Conservation (phyloP, 192 early-diverging fungal genomes). For the Rhizoclosmatium sp. region DNA sequence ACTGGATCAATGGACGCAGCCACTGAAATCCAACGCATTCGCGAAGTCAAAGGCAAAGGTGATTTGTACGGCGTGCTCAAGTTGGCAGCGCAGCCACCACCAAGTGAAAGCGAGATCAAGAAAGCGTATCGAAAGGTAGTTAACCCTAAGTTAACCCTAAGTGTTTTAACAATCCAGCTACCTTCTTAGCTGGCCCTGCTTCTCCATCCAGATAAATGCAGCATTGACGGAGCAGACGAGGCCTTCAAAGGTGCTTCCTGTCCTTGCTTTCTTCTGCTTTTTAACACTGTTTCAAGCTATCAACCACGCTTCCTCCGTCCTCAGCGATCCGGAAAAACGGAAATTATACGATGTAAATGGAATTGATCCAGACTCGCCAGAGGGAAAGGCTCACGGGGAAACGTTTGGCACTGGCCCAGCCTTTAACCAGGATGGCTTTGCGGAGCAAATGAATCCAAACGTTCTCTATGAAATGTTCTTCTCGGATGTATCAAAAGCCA, state of each 20-base stretch:
- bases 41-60: conserved; percentile 57
- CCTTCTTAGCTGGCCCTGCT: conserved; percentile 70
- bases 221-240: conserved; percentile 84
- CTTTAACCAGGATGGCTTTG: conserved; percentile 19
- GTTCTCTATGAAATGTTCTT: conserved; percentile 85
- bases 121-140: conserved; percentile 84
- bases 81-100: conserved; percentile 56
- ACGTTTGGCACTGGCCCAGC: conserved; percentile 21
- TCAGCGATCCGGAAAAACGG: conserved; percentile 81
- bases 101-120: conserved; percentile 79
- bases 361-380: conserved; percentile 57
- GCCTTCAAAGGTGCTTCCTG: conserved; percentile 76
- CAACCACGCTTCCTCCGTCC: conserved; percentile 78
- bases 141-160: background rate
- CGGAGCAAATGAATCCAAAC: conserved; percentile 58
- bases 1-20: conserved; percentile 21
- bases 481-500: conserved; percentile 79
- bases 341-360: conserved; percentile 80
- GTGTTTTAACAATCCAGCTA: background rate
- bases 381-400: conserved; percentile 9
- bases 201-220: conserved; percentile 90
- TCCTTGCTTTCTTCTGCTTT: background rate
- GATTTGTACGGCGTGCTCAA: conserved; percentile 82
- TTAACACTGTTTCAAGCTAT: conserved; percentile 57
- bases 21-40: conserved; percentile 79